These are phyloP conservation scores for Cystobasidium pallidum DNA, from an alignment of 1,284 basidiomycete species.

Conservation along the genomic window DNA sequence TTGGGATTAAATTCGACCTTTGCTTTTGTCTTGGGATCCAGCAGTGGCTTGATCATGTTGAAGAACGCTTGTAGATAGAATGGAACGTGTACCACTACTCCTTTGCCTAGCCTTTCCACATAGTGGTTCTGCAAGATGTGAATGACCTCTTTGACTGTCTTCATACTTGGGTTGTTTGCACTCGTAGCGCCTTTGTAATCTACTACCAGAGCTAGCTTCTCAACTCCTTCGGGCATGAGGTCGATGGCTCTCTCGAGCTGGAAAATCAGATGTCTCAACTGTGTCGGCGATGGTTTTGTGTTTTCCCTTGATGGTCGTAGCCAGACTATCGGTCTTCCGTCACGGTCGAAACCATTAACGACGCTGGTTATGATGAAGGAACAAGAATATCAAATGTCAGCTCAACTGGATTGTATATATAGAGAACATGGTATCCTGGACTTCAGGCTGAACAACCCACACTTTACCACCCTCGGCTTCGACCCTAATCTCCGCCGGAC, in stretches of 20 bases:
- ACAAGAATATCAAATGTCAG: too few relatives aligned
- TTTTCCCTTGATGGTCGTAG: constrained; percentile 82
- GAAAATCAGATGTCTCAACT: constrained; percentile 79
- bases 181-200: constrained; percentile 81
- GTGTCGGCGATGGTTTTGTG: constrained; percentile 72
- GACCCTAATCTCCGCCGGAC: constrained; percentile 70
- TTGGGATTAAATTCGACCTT: constrained; percentile 91
- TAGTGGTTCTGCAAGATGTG: constrained; percentile 88
- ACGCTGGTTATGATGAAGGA: constrained; percentile 62
- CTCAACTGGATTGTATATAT: too few relatives aligned
- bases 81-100: constrained; percentile 81
- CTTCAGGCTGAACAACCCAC: constrained; percentile 60
- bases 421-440: too few relatives aligned
- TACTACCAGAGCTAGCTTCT: constrained; percentile 76
- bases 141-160: constrained; percentile 74
- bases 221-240: constrained; percentile 67
- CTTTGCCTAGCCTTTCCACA: constrained; percentile 82
- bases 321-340: constrained; percentile 78
- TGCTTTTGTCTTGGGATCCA: constrained; percentile 86
- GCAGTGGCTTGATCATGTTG: constrained; percentile 79
- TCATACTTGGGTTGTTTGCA: constrained; percentile 76
- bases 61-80: constrained; percentile 64
- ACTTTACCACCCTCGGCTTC: constrained; percentile 84
- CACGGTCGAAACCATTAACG: constrained; percentile 77
- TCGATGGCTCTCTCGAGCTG: constrained; percentile 82